Evolutionary conservation across 805 yeast species (phyloP), one percentile per base, ranked within the genome.

Genomic region (Pichia pseudocactophila): DNA sequence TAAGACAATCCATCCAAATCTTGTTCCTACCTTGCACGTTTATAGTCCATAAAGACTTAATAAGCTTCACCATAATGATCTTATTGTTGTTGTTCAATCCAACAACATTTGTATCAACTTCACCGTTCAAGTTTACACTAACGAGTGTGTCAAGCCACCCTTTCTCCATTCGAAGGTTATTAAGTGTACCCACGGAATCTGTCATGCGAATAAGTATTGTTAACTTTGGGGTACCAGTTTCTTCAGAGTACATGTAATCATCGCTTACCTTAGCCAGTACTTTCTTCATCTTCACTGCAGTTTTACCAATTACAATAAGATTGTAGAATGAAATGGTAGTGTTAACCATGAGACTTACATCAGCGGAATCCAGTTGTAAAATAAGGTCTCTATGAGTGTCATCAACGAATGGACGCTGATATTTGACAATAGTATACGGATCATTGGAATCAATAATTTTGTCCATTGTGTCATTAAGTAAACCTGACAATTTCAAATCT

Each of bases 331-430:
- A 50, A 44, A 69, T 48, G n/a, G 49, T 50, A 28, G 54, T 52
- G 39, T 62, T 57, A 28, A 68, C 54, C 40, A 65, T 50, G 18
- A 67, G 57, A 40, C 41, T 55, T 37, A 53, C 58, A 47, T 47
- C 66, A 51, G 45, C 47, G 1, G 59, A 48, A 40, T 59, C 63
- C 15, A 70, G 51, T 49, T 76, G 78, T 17, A 75, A 49, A 0
- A 70, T 49, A 45, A 76, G 52, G 13, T 61, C 65, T 30, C 79
- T 30, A 49, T 37, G 37, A 25, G 31, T 2, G 47, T 34, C 56
- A 51, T 75, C 80, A 6, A 67, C 58, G 49, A 52, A 71, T 1
- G 77, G 78, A 37, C 82, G 63, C 25, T 65, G 62, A 55, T 71
- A 76, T 36, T 54, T 51, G 1, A 65, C 50, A 10, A 48, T 39